Evolutionary conservation across 768 basidiomycete genomes (phyloP).

Genomic region (Cantharellus anzutake): DNA sequence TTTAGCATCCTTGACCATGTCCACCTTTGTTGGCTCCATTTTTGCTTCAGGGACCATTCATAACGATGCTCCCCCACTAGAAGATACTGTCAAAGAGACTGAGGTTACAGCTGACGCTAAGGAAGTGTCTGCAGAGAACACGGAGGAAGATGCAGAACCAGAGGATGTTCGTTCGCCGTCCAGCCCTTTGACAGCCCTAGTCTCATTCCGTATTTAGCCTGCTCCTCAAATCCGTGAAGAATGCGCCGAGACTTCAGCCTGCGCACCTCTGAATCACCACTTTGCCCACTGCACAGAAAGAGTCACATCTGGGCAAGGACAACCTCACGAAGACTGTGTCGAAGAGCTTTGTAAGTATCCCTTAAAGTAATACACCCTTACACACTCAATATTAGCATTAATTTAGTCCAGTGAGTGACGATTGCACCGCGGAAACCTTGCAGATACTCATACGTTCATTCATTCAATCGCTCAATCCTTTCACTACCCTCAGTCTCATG

Average conservation of each 20-base stretch:
- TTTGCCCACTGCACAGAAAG: conserved; percentile 86
- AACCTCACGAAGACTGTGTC: conserved; percentile 81
- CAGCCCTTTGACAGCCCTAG: neutral
- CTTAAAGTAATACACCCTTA: too few species aligned
- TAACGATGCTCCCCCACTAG: neutral
- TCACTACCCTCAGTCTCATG: conserved; percentile 46
- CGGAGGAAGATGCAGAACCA: conserved; percentile 42
- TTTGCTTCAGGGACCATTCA: neutral
- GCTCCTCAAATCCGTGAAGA: conserved; percentile 59
- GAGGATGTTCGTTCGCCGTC: conserved; percentile 48
- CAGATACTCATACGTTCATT: neutral
- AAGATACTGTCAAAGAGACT: neutral
- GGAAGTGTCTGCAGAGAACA: conserved; percentile 15
- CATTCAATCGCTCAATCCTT: neutral
- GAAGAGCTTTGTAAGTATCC: conserved; percentile 46
- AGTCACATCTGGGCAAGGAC: conserved; percentile 62
- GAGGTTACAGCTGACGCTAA: neutral
- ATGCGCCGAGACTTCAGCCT: conserved; percentile 46
- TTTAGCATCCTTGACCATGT: neutral
- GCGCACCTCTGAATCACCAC: conserved; percentile 52
- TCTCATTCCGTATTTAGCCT: conserved; percentile 22
- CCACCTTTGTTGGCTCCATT: neutral
- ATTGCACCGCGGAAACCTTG: neutral
- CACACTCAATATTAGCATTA: too few species aligned
- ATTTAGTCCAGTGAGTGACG: too few species aligned